Evolutionary conservation across 352 stramenopile genomes (phyloP).

Genomic region (Phytophthora kernoviae): DNA sequence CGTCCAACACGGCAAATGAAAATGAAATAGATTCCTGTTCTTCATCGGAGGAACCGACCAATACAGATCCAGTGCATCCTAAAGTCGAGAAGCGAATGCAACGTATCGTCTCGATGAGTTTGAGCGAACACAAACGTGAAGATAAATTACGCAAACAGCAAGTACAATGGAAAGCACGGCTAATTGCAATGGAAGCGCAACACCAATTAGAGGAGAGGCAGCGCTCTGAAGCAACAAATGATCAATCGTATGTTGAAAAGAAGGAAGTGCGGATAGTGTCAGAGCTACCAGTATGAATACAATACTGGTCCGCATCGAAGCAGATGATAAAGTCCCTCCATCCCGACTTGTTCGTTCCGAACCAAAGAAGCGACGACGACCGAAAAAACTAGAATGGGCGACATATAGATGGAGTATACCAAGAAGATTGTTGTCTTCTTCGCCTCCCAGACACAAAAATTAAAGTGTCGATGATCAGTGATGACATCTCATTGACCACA

Average conservation of each 20-base stretch:
- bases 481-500: slow-evolving; percentile 45
- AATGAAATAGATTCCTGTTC: neutral
- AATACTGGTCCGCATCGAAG: slow-evolving; percentile 23
- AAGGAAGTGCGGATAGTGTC: neutral
- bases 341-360: slow-evolving; percentile 42
- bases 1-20: slow-evolving; percentile 4
- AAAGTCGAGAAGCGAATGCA: slow-evolving; percentile 29
- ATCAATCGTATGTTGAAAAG: neutral
- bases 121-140: slow-evolving; percentile 30
- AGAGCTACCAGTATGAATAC: slow-evolving; percentile 14
- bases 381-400: slow-evolving; percentile 28
- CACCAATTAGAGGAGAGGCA: slow-evolving; percentile 39
- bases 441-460: slow-evolving; percentile 23
- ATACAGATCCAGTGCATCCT: neutral
- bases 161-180: slow-evolving; percentile 49
- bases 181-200: slow-evolving; percentile 64
- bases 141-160: slow-evolving; percentile 26
- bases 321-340: slow-evolving; percentile 29
- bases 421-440: slow-evolving; percentile 14
- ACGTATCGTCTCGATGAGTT: slow-evolving; percentile 22
- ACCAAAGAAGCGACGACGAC: slow-evolving; percentile 28
- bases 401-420: slow-evolving; percentile 26
- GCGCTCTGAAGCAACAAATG: neutral
- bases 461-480: slow-evolving; percentile 40
- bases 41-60: neutral